Evolutionary conservation across 805 yeast species (phyloP).

Genomic region (Hanseniaspora thailandica): DNA sequence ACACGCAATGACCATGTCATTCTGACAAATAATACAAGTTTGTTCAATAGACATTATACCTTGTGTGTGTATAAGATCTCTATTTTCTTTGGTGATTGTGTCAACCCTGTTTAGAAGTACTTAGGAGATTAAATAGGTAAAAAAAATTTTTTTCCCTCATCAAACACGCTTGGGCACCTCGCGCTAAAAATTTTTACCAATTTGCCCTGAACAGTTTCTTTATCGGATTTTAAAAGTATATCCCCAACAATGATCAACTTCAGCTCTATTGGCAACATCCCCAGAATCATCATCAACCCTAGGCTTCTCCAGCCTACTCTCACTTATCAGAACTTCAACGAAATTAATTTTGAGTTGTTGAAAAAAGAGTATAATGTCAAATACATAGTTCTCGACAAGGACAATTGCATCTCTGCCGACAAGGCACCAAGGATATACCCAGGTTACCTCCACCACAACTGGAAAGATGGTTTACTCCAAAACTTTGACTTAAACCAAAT

Average conservation of each 20-base stretch:
- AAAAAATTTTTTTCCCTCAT: no score
- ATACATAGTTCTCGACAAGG: conserved; percentile 83
- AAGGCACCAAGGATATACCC: conserved; percentile 74
- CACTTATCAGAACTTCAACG: conserved; percentile 45
- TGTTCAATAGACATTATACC: background rate
- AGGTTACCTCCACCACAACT: conserved; percentile 40
- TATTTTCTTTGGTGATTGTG: no score
- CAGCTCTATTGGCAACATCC: conserved; percentile 64
- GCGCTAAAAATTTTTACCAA: no score
- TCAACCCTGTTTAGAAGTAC: no score
- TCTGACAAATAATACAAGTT: conserved; percentile 76
- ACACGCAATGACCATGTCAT: conserved; percentile 50
- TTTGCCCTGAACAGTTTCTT: no score
- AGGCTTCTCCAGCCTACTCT: conserved; percentile 58
- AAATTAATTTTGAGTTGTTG: conserved; percentile 31
- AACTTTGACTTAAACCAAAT: conserved; percentile 39
- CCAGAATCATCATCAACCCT: conserved; percentile 50
- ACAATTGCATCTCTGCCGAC: conserved; percentile 84
- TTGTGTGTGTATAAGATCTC: background rate
- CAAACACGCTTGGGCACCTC: no score
- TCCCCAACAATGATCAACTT: conserved; percentile 34
- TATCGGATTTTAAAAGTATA: background rate
- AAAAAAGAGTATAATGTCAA: conserved; percentile 34
- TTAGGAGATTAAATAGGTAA: no score
- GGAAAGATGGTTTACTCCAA: conserved; percentile 40